Conservation (phyloP, 306 rosid species). For the Lathyrus aphaca region DNA sequence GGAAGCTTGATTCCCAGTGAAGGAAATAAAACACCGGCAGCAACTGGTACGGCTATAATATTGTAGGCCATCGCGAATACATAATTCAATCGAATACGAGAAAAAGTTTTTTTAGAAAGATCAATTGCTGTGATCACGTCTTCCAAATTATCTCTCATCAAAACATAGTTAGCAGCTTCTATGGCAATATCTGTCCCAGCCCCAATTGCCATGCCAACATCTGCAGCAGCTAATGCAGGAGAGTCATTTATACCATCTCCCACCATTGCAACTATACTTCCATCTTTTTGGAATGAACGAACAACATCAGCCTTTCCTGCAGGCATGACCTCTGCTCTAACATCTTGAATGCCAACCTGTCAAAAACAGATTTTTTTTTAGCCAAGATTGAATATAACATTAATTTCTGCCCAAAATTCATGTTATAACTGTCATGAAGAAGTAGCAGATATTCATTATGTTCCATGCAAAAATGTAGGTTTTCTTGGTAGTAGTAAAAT, state of each 20-base stretch:
- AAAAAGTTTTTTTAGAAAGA: constrained; percentile 85
- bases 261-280: constrained; percentile 93
- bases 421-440: constrained; percentile 13
- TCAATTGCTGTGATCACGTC: constrained; percentile 97
- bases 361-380: constrained; percentile 12
- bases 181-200: constrained; percentile 98
- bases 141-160: constrained; percentile 93
- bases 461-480: constrained; percentile 25
- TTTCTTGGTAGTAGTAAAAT: constrained; percentile 19
- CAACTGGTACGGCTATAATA: constrained; percentile 79
- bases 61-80: constrained; percentile 95
- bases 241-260: constrained; percentile 99
- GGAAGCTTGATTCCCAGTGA: constrained; percentile 76
- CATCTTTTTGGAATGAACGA: constrained; percentile 76
- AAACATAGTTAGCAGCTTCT: constrained; percentile 89
- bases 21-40: constrained; percentile 84
- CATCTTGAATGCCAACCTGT: constrained; percentile 93
- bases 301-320: constrained; percentile 94
- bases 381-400: not conserved
- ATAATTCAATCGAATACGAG: constrained; percentile 81
- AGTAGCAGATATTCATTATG: not conserved
- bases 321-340: constrained; percentile 96
- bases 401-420: constrained; percentile 32
- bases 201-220: constrained; percentile 95
- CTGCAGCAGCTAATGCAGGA: constrained; percentile 95